phyloP scores from a whole-genome alignment of 257 asterid genomes.

The Solanum piurae region DNA sequence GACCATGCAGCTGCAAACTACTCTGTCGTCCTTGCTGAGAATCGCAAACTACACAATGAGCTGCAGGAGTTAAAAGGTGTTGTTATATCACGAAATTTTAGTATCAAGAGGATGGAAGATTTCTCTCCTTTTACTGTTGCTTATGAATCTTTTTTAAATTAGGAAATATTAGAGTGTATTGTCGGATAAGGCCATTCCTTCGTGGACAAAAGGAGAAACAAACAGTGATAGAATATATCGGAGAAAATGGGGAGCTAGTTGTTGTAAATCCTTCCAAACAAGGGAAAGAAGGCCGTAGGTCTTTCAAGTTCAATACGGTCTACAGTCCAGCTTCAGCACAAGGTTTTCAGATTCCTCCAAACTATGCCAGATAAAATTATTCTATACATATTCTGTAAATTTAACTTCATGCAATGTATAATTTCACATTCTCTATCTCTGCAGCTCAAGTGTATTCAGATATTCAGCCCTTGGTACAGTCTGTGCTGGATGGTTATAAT shows the following conservation, averaged over 20 bases:
- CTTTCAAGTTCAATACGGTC: conserved; percentile 75
- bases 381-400: neutral
- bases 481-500: conserved; percentile 92
- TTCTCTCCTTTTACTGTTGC: neutral
- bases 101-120: neutral
- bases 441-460: conserved; percentile 79
- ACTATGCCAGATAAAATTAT: neutral
- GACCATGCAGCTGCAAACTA: conserved; percentile 57
- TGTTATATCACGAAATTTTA: neutral
- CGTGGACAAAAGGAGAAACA: conserved; percentile 73
- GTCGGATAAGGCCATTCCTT: conserved; percentile 87
- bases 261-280: conserved; percentile 68
- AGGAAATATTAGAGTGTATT: conserved; percentile 95
- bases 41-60: conserved; percentile 67
- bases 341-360: conserved; percentile 37
- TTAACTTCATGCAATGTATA: neutral
- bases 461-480: conserved; percentile 77
- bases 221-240: conserved; percentile 53
- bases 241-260: conserved; percentile 79
- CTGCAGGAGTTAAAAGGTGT: conserved; percentile 87
- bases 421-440: neutral
- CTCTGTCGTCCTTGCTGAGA: conserved; percentile 48
- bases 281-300: conserved; percentile 88
- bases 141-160: neutral
- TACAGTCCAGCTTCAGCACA: conserved; percentile 67